Evolutionary conservation across 1,284 basidiomycete genomes (phyloP).

Genomic region (Cerioporus squamosus): DNA sequence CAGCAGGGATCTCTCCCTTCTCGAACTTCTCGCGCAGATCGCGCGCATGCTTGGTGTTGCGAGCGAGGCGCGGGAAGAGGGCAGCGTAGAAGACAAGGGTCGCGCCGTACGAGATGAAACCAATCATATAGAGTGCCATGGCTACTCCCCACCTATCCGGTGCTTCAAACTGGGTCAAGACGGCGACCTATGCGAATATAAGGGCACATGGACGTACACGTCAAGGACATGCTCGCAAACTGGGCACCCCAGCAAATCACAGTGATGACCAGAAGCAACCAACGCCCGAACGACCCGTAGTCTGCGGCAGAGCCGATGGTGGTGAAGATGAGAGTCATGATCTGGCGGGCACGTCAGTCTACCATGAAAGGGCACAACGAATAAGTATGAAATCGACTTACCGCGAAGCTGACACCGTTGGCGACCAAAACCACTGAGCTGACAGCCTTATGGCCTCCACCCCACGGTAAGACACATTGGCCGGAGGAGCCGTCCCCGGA

Average conservation of each 20-base stretch:
- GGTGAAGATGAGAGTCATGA: conserved; percentile 82
- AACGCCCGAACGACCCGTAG: conserved; percentile 80
- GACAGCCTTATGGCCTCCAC: conserved; percentile 67
- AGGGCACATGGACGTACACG: conserved; percentile 45
- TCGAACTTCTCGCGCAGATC: conserved; percentile 61
- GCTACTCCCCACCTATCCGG: conserved; percentile 75
- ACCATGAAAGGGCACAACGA: not conserved
- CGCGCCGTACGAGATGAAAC: conserved; percentile 77
- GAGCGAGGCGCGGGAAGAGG: conserved; percentile 80
- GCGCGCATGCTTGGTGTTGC: conserved; percentile 76
- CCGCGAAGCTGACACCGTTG: conserved; percentile 78
- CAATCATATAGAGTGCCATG: conserved; percentile 82
- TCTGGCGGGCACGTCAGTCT: conserved; percentile 37
- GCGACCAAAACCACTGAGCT: conserved; percentile 77
- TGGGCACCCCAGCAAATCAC: conserved; percentile 81
- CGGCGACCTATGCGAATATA: not conserved
- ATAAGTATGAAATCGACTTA: conserved; percentile 36
- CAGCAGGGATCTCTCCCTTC: conserved; percentile 56
- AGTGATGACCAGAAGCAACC: conserved; percentile 74
- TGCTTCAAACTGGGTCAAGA: conserved; percentile 37
- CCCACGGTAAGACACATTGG: conserved; percentile 77
- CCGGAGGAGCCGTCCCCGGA: conserved; percentile 56
- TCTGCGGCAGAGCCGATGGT: conserved; percentile 83
- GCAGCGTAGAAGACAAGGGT: conserved; percentile 85
- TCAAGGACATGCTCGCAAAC: conserved; percentile 76